Evolutionary conservation across 2,329 filamentous ascomycete genomes (phyloP).

Genomic region (Aphanocladium album): DNA sequence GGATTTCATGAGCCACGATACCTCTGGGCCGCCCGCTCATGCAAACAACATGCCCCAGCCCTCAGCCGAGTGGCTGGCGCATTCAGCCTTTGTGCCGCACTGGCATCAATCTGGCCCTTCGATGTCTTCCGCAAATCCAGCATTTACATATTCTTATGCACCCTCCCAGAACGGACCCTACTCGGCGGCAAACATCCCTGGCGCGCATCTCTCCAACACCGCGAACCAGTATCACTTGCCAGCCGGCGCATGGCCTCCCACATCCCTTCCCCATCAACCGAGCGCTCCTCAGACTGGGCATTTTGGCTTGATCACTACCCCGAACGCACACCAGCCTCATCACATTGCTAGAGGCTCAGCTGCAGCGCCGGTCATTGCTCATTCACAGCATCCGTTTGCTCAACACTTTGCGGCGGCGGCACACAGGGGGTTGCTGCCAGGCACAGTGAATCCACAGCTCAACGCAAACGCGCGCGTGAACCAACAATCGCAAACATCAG

Average conservation of each 20-base stretch:
- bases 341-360: background rate
- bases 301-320: background rate
- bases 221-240: background rate
- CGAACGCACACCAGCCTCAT: background rate
- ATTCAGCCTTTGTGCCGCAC: background rate
- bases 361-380: background rate
- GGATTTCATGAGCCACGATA: slow-evolving; percentile 27
- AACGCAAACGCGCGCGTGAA: background rate
- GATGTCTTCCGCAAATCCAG: background rate
- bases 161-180: background rate
- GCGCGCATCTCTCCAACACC: background rate
- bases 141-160: background rate
- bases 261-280: background rate
- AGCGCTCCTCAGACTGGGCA: background rate
- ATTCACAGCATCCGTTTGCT: background rate
- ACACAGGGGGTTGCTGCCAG: background rate
- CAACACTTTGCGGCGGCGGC: background rate
- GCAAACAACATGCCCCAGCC: background rate
- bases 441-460: background rate
- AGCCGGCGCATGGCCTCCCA: background rate
- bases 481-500: background rate
- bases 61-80: background rate
- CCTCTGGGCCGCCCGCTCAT: slow-evolving; percentile 13
- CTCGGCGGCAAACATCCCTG: background rate
- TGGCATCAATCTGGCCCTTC: background rate